phyloP scores from a whole-genome alignment of 129 eudicot species.

The Centella asiatica region DNA sequence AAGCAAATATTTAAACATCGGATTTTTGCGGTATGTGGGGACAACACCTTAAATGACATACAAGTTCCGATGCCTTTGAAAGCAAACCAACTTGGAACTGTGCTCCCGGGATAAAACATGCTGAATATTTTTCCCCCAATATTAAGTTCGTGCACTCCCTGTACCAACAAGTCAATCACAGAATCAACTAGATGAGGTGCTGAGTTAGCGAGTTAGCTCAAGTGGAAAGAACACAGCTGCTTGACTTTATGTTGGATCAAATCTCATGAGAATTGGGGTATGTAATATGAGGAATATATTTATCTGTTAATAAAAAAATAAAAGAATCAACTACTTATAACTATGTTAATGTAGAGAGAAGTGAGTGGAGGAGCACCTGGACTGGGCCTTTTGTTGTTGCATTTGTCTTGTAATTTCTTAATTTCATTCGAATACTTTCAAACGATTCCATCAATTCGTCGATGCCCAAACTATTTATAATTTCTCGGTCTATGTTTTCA shows the following conservation, averaged over 20 bases:
- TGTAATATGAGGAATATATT: not conserved
- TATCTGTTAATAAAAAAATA: no score
- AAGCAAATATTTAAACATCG: not conserved
- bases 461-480: not conserved
- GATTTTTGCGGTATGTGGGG: not conserved
- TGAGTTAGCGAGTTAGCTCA: no score
- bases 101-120: conserved; percentile 9
- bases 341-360: not conserved
- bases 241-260: no score
- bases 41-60: not conserved
- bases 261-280: no score
- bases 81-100: conserved; percentile 11
- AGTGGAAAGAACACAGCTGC: no score
- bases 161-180: not conserved
- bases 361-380: conserved; percentile 1
- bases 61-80: not conserved
- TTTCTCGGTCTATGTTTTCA: not conserved
- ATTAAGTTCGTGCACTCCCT: conserved; percentile 2
- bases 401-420: not conserved
- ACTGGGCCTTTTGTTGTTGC: not conserved
- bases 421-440: no score
- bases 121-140: not conserved
- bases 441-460: not conserved
- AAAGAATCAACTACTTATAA: no score
- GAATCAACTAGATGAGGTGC: not conserved